phyloP scores from a whole-genome alignment of 1,139 yeast genomes.

The Yamadazyma pseudoaaseri region DNA sequence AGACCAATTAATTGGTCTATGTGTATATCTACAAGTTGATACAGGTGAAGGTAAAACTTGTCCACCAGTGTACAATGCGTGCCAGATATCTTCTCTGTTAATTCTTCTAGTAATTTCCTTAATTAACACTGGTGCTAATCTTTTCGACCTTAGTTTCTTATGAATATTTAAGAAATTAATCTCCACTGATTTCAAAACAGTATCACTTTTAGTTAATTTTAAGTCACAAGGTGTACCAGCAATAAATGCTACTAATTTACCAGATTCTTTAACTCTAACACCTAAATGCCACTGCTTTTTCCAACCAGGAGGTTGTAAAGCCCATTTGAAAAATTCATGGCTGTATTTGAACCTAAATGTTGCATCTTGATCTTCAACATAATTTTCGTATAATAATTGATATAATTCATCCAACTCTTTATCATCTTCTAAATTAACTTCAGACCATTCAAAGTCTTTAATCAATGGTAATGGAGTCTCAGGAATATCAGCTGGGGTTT shows the following conservation, averaged over 20 bases:
- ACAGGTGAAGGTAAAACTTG: conserved; percentile 88
- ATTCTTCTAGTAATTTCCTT: conserved; percentile 94
- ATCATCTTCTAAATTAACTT: conserved; percentile 62
- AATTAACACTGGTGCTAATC: conserved; percentile 91
- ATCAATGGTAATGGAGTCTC: conserved; percentile 68
- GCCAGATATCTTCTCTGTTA: conserved; percentile 84
- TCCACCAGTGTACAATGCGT: conserved; percentile 95
- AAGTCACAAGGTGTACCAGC: conserved; percentile 83
- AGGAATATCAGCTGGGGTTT: conserved; percentile 72
- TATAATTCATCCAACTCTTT: conserved; percentile 72
- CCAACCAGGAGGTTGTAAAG: conserved; percentile 94
- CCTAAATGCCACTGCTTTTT: conserved; percentile 88
- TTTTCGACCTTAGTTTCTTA: conserved; percentile 87
- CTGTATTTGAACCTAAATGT: conserved; percentile 89
- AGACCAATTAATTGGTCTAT: conserved; percentile 91
- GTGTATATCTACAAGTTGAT: conserved; percentile 87
- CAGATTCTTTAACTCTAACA: conserved; percentile 75
- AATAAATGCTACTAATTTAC: conserved; percentile 85
- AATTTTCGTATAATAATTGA: conserved; percentile 78
- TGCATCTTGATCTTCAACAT: conserved; percentile 93
- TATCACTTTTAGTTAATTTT: conserved; percentile 53
- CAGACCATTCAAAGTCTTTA: conserved; percentile 84
- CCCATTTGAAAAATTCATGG: conserved; percentile 86
- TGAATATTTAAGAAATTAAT: conserved; percentile 94
- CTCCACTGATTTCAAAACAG: conserved; percentile 67